Evolutionary conservation across 768 basidiomycete genomes (phyloP).

Genomic region (Pleurotus platypus): DNA sequence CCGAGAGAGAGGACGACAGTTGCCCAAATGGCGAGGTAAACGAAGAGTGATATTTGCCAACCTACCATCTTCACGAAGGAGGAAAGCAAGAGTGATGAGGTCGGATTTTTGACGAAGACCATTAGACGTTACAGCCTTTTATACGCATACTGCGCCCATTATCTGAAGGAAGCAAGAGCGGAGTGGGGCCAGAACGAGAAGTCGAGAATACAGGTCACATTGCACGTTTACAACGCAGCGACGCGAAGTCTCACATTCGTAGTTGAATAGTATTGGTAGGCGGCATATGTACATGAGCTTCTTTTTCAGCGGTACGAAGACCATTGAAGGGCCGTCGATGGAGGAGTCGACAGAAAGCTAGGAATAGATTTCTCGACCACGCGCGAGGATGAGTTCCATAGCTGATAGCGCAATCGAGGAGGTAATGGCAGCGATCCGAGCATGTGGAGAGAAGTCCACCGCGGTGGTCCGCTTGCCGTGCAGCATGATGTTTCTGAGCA

Average conservation of each 20-base stretch:
- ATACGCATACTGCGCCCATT: not conserved
- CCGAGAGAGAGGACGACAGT: slow-evolving; percentile 19
- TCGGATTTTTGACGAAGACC: too few species aligned
- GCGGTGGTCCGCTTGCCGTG: slow-evolving; percentile 3
- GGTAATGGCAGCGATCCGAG: not conserved
- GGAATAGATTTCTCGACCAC: slow-evolving; percentile 1
- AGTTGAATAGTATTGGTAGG: not conserved
- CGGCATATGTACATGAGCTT: not conserved
- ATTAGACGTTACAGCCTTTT: not conserved
- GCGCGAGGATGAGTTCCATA: not conserved
- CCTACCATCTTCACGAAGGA: not conserved
- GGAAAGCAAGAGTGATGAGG: too few species aligned
- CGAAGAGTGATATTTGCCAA: slow-evolving; percentile 4
- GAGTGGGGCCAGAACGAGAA: not conserved
- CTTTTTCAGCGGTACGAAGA: not conserved
- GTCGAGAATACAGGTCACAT: slow-evolving; percentile 5
- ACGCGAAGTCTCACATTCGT: not conserved
- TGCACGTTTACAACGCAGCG: not conserved
- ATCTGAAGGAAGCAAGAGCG: not conserved
- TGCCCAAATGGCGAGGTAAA: slow-evolving; percentile 4
- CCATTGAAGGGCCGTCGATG: not conserved
- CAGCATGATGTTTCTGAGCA: not conserved
- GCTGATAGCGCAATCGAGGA: not conserved
- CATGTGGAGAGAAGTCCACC: slow-evolving; percentile 3
- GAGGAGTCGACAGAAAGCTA: not conserved